Evolutionary conservation across 1,284 basidiomycete genomes (phyloP).

Genomic region (Ceratobasidium theobromae): DNA sequence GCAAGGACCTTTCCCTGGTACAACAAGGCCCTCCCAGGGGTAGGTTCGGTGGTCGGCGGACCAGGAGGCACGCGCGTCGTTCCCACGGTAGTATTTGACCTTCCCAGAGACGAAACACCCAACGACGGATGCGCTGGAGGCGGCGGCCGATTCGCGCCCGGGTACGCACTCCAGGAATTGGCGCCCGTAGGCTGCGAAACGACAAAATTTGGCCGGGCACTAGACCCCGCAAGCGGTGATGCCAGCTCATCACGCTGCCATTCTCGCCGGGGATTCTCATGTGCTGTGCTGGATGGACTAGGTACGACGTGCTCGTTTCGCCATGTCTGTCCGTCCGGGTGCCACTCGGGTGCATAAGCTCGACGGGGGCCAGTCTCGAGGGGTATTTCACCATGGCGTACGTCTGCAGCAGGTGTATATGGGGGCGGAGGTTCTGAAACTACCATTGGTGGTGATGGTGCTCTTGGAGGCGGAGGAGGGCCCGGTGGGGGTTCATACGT

Average conservation of each 20-base stretch:
- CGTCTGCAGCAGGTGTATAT: slow-evolving; percentile 59
- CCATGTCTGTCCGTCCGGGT: slow-evolving; percentile 22
- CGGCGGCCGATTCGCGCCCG: not conserved
- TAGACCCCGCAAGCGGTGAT: not conserved
- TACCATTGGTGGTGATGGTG: slow-evolving; percentile 17
- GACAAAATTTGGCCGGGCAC: not conserved
- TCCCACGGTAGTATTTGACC: slow-evolving; percentile 20
- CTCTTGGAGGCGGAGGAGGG: slow-evolving; percentile 27
- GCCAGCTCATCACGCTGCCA: not conserved
- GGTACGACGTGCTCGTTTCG: slow-evolving; percentile 1
- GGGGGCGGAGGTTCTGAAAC: slow-evolving; percentile 59
- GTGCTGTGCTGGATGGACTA: not conserved
- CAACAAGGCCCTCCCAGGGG: slow-evolving; percentile 64
- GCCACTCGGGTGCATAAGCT: slow-evolving; percentile 46
- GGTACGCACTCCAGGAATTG: slow-evolving; percentile 20
- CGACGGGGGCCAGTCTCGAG: slow-evolving; percentile 61
- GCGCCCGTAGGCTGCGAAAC: not conserved
- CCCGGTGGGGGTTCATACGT: slow-evolving; percentile 32
- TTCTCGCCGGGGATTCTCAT: no score
- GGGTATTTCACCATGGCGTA: slow-evolving; percentile 57
- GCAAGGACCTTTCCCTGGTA: slow-evolving; percentile 60
- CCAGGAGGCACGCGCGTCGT: slow-evolving; percentile 40
- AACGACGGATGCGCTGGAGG: slow-evolving; percentile 27
- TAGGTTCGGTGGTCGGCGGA: slow-evolving; percentile 60
- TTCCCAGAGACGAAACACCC: not conserved